Conservation (phyloP, 202 grass and related monocot species). For the Elaeis oleifera region DNA sequence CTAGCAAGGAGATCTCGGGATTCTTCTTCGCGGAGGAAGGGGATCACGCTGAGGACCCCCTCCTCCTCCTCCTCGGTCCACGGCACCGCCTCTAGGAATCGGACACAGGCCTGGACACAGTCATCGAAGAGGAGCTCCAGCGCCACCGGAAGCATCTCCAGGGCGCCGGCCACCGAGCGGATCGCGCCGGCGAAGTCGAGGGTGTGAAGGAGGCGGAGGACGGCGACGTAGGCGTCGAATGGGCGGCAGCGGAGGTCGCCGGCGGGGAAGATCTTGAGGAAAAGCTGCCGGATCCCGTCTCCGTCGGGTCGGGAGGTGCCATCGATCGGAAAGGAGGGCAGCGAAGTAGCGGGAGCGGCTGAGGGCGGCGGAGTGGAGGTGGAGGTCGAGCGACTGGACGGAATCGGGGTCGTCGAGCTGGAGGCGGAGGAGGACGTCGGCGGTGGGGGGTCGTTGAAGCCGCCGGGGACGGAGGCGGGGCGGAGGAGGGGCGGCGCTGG, state of each 20-base stretch:
- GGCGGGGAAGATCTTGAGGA: conserved; percentile 11
- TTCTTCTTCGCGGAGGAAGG: conserved; percentile 63
- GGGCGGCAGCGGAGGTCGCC: conserved; percentile 9
- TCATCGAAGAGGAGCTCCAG: conserved; percentile 80
- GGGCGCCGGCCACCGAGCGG: conserved; percentile 45
- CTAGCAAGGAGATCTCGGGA: conserved; percentile 55
- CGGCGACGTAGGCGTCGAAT: conserved; percentile 63
- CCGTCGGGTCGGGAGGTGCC: conserved; percentile 19
- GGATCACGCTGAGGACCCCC: conserved; percentile 44
- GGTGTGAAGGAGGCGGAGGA: conserved; percentile 74
- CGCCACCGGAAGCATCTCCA: conserved; percentile 71
- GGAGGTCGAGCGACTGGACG: neutral
- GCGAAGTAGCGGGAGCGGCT: conserved; percentile 61
- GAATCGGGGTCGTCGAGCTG: neutral
- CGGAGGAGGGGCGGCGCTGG: too few species aligned
- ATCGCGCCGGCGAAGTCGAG: conserved; percentile 66
- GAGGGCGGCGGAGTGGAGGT: neutral
- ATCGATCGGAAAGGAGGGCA: conserved; percentile 64
- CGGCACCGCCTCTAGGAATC: conserved; percentile 78
- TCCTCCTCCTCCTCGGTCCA: conserved; percentile 80
- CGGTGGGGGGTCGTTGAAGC: neutral
- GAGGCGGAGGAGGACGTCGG: conserved; percentile 14
- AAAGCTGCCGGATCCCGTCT: conserved; percentile 7
- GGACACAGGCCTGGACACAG: conserved; percentile 32
- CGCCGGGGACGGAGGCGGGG: too few species aligned